Percentiles rank a stretch among this genome's conserved stretches.
phyloP scores from a whole-genome alignment of 352 stramenopile genomes.

The Halophytophthora polymorphica region DNA sequence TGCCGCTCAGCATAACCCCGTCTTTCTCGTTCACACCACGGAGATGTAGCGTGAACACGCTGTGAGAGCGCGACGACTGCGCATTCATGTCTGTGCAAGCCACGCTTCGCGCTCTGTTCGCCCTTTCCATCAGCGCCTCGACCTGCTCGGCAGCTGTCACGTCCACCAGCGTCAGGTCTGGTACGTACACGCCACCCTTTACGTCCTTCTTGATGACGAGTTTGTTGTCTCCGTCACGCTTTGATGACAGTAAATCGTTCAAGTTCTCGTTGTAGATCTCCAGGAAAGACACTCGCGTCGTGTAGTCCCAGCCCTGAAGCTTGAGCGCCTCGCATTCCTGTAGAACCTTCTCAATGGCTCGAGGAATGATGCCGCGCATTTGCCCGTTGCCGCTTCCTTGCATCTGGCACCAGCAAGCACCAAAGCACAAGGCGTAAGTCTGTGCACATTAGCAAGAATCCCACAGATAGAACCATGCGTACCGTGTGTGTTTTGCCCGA shows the following conservation, averaged over 20 bases:
- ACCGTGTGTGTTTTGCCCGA: constrained; percentile 94
- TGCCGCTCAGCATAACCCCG: constrained; percentile 58
- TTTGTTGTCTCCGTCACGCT: constrained; percentile 46
- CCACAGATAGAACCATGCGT: constrained; percentile 3
- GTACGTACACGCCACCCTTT: constrained; percentile 62
- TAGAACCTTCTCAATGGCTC: constrained; percentile 96
- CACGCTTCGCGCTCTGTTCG: constrained; percentile 65
- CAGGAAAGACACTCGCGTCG: constrained; percentile 95
- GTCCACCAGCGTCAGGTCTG: constrained; percentile 52
- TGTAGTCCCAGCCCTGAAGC: constrained; percentile 93
- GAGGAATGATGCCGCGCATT: constrained; percentile 97
- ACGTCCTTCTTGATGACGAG: constrained; percentile 73
- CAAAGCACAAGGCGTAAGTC: constrained; percentile 6
- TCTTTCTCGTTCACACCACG: constrained; percentile 81
- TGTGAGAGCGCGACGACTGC: constrained; percentile 76
- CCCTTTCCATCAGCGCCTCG: constrained; percentile 74
- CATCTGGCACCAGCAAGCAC: constrained; percentile 68
- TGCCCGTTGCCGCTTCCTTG: constrained; percentile 94
- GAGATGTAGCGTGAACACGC: constrained; percentile 77
- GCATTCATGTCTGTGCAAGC: constrained; percentile 94
- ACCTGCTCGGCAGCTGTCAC: constrained; percentile 60
- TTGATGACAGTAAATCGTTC: constrained; percentile 92
- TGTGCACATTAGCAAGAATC: constrained; percentile 1
- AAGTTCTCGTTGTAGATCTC: constrained; percentile 99
- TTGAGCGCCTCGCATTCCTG: constrained; percentile 52